These are phyloP conservation scores for Dactylonectria macrodidyma DNA, from an alignment of 2,329 filamentous ascomycete genomes.

Conservation along the genomic window DNA sequence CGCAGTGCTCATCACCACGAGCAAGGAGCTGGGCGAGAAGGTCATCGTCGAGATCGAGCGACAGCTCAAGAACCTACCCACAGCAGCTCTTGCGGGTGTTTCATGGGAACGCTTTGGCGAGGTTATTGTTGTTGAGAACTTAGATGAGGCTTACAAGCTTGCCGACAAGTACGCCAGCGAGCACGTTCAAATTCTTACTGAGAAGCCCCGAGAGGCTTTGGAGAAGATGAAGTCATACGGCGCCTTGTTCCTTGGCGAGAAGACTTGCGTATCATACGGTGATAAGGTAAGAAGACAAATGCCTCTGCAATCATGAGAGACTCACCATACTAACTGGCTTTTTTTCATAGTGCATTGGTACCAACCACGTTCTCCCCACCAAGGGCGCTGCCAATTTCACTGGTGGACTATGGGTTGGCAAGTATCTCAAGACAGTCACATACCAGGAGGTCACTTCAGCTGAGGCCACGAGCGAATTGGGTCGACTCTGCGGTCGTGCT, in stretches of 20 bases:
- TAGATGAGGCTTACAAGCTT: constrained; percentile 18
- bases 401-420: constrained; percentile 10
- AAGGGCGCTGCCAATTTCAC: neutral
- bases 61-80: constrained; percentile 4
- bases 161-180: constrained; percentile 20
- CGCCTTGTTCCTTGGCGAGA: constrained; percentile 28
- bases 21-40: neutral
- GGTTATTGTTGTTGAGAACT: constrained; percentile 12
- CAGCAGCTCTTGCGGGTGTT: constrained; percentile 8
- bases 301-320: too few species aligned
- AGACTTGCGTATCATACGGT: constrained; percentile 34
- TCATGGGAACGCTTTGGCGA: constrained; percentile 21
- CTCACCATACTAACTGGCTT: neutral
- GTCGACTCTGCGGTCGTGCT: constrained; percentile 28
- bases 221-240: constrained; percentile 35
- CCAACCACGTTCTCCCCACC: constrained; percentile 26
- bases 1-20: constrained; percentile 6
- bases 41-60: too few species aligned
- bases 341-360: constrained; percentile 32
- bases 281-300: constrained; percentile 28
- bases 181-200: constrained; percentile 28
- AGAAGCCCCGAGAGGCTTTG: constrained; percentile 2
- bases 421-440: constrained; percentile 32
- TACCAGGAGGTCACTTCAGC: constrained; percentile 31
- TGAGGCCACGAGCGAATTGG: constrained; percentile 25